Conservation (phyloP, 1,284 basidiomycete species). For the Leucoagaricus sp. region DNA sequence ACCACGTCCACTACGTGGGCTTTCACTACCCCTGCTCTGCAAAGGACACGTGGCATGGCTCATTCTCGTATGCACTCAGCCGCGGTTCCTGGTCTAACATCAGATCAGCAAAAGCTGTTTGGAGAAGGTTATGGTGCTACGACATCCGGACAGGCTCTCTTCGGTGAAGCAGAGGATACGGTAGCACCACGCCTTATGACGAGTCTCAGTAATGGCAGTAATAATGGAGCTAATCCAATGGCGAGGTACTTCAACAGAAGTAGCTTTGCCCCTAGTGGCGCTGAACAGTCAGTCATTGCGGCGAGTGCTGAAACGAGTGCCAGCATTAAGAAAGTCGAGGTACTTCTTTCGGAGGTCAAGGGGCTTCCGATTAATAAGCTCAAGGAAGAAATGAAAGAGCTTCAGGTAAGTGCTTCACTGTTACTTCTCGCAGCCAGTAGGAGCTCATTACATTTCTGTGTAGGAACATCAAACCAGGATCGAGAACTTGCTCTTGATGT, state of each 20-base stretch:
- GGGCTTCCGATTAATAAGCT: constrained; percentile 63
- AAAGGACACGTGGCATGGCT: not conserved
- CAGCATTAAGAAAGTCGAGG: constrained; percentile 55
- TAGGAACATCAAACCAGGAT: constrained; percentile 80
- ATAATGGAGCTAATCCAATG: constrained; percentile 39
- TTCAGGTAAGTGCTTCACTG: constrained; percentile 53
- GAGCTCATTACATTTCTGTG: constrained; percentile 2
- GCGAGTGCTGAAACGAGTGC: constrained; percentile 30
- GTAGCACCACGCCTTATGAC: not conserved
- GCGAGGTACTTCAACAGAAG: constrained; percentile 48
- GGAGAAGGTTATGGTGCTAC: constrained; percentile 9
- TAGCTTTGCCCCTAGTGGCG: not conserved
- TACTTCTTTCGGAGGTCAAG: constrained; percentile 60
- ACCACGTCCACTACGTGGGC: not conserved
- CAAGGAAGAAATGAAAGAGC: constrained; percentile 78
- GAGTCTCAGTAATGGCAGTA: not conserved
- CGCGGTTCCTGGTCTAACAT: not conserved
- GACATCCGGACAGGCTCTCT: not conserved
- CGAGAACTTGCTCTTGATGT: constrained; percentile 61
- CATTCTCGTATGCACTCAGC: not conserved
- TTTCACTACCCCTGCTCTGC: no score
- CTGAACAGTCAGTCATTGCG: constrained; percentile 8
- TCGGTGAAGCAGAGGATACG: not conserved
- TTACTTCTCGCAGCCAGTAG: constrained; percentile 8
- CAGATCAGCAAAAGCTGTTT: not conserved